Percentiles rank a stretch among this genome's conserved stretches.
phyloP scores from a whole-genome alignment of 768 basidiomycete genomes.

The Tremella yokohamensis region DNA sequence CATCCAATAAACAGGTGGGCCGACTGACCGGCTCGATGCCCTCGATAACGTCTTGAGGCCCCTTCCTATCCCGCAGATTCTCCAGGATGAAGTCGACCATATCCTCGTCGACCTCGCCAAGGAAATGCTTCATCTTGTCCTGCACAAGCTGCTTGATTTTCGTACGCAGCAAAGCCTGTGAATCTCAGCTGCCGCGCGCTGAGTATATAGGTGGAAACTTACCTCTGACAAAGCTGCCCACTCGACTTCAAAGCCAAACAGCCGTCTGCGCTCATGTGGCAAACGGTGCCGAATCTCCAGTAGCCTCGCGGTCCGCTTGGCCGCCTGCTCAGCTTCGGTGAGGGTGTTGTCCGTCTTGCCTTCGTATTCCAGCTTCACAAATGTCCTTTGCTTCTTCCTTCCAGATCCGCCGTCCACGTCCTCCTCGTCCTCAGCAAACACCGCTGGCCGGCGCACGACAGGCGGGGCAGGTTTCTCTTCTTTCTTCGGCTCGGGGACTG shows the following conservation, averaged over 20 bases:
- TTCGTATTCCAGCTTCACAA: conserved; percentile 74
- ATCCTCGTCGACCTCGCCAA: conserved; percentile 90
- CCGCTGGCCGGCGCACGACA: conserved; percentile 23
- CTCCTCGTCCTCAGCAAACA: conserved; percentile 78
- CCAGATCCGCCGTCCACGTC: conserved; percentile 61
- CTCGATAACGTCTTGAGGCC: conserved; percentile 77
- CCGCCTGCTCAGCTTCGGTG: conserved; percentile 63
- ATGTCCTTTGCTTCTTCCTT: conserved; percentile 75
- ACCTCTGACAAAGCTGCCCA: conserved; percentile 92
- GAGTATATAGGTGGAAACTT: conserved; percentile 43
- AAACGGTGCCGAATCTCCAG: conserved; percentile 72
- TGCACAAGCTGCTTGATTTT: conserved; percentile 84
- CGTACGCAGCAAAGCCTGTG: conserved; percentile 70
- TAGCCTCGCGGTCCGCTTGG: conserved; percentile 72
- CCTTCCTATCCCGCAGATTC: conserved; percentile 85
- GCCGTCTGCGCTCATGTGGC: conserved; percentile 66
- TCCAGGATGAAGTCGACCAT: conserved; percentile 90
- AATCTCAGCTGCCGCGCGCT: conserved; percentile 19
- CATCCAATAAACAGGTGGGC: background rate
- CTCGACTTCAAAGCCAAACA: conserved; percentile 55
- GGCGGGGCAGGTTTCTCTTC: conserved; percentile 41
- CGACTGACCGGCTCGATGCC: conserved; percentile 65
- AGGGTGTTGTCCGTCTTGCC: conserved; percentile 16
- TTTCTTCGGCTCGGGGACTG: conserved; percentile 56
- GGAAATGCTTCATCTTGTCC: conserved; percentile 74